phyloP scores from a whole-genome alignment of 257 asterid genomes.

The Solanum stenotomum region DNA sequence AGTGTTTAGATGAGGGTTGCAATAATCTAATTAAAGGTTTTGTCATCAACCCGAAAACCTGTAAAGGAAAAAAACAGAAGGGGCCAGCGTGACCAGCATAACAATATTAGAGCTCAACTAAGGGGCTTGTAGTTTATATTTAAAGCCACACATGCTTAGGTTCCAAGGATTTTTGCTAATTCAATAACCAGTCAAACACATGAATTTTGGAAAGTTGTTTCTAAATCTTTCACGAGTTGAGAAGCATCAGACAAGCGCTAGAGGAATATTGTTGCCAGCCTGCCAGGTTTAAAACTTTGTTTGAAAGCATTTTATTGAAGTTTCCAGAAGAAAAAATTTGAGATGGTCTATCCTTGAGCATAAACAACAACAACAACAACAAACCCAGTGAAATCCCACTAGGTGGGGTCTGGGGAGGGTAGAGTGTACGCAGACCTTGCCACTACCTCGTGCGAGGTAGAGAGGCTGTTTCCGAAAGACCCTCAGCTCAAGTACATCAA shows the following conservation, averaged over 20 bases:
- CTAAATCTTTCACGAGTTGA: neutral
- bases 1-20: slow-evolving; percentile 46
- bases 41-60: slow-evolving; percentile 92
- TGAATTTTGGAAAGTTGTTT: neutral
- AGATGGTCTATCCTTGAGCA: neutral
- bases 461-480: no score
- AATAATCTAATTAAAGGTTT: slow-evolving; percentile 62
- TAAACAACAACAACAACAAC: no score
- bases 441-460: no score
- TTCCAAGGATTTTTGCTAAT: neutral
- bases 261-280: neutral
- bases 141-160: neutral
- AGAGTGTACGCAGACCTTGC: no score
- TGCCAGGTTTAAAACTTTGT: neutral
- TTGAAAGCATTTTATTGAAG: neutral
- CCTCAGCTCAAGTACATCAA: no score
- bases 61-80: slow-evolving; percentile 2
- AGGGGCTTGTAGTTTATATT: neutral
- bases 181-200: neutral
- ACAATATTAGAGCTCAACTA: neutral
- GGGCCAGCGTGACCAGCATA: neutral
- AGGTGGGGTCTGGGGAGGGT: no score
- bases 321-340: neutral
- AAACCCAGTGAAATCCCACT: no score
- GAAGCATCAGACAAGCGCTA: neutral